Conservation (phyloP, 805 yeast species). For the Sugiyamaella americana region DNA sequence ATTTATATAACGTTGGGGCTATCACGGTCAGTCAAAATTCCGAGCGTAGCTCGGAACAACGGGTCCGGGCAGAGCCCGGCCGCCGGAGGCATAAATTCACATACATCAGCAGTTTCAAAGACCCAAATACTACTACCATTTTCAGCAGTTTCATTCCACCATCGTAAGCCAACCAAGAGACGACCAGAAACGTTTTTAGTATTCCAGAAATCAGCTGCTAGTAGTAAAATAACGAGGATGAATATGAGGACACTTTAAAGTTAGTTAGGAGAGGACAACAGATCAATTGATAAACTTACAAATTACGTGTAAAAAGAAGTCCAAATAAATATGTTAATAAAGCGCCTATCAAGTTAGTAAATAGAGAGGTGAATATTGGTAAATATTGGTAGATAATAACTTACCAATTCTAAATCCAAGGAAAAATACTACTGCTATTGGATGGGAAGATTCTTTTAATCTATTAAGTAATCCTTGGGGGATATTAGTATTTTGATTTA, state of each 20-base stretch:
- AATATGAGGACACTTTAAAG: constrained; percentile 59
- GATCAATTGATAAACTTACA: constrained; percentile 29
- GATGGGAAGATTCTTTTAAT: constrained; percentile 70
- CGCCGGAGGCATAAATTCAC: constrained; percentile 14
- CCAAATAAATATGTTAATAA: constrained; percentile 67
- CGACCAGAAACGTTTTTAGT: constrained; percentile 88
- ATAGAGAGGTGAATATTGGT: too few species aligned
- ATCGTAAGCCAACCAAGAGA: constrained; percentile 74
- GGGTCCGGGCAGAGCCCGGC: too few species aligned
- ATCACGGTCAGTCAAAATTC: constrained; percentile 8
- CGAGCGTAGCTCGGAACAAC: too few species aligned
- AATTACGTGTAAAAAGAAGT: constrained; percentile 55
- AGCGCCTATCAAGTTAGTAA: constrained; percentile 36
- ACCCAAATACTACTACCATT: constrained; percentile 76
- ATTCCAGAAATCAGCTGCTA: constrained; percentile 92
- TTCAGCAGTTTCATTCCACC: constrained; percentile 89
- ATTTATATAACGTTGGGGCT: constrained; percentile 55
- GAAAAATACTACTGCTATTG: constrained; percentile 65
- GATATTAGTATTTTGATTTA: neutral
- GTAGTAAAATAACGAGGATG: constrained; percentile 64
- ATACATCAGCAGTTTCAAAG: constrained; percentile 69
- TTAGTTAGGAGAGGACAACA: neutral
- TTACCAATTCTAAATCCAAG: constrained; percentile 51
- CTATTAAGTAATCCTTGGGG: constrained; percentile 37
- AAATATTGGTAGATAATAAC: constrained; percentile 9